phyloP scores from a whole-genome alignment of 2,329 filamentous ascomycete genomes.

The Trichoderma pleuroti region DNA sequence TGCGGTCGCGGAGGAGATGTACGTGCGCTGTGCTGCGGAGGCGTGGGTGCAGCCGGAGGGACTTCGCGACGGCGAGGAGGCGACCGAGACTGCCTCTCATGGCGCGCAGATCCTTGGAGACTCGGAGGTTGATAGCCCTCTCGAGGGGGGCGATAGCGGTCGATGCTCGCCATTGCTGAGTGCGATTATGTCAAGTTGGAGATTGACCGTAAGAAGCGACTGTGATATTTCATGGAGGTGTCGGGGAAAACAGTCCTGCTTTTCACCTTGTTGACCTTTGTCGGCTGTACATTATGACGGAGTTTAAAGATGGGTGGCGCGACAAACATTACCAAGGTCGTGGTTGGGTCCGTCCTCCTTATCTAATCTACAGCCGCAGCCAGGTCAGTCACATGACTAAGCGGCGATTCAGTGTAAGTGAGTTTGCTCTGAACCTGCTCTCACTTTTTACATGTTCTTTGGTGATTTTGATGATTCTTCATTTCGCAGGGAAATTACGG shows the following conservation, averaged over 20 bases:
- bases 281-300: neutral
- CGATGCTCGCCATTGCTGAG: conserved; percentile 55
- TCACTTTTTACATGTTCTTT: neutral
- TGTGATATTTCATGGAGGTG: conserved; percentile 27
- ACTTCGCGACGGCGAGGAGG: conserved; percentile 53
- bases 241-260: neutral
- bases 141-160: conserved; percentile 54
- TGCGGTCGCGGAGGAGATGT: conserved; percentile 53
- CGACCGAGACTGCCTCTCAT: conserved; percentile 48
- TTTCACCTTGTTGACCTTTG: conserved; percentile 2
- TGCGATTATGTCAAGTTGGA: conserved; percentile 27
- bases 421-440: neutral
- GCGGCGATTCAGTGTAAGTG: neutral
- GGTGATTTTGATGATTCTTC: neutral
- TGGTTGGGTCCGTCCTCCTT: conserved; percentile 17
- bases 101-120: conserved; percentile 38
- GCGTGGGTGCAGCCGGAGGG: conserved; percentile 59
- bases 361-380: conserved; percentile 25
- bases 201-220: conserved; percentile 22
- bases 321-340: neutral
- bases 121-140: conserved; percentile 56
- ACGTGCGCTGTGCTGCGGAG: conserved; percentile 53
- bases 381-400: conserved; percentile 22
- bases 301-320: conserved; percentile 2
- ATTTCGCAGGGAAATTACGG: neutral